phyloP scores from a whole-genome alignment of 257 asterid genomes.

The Hygrophila difformis region DNA sequence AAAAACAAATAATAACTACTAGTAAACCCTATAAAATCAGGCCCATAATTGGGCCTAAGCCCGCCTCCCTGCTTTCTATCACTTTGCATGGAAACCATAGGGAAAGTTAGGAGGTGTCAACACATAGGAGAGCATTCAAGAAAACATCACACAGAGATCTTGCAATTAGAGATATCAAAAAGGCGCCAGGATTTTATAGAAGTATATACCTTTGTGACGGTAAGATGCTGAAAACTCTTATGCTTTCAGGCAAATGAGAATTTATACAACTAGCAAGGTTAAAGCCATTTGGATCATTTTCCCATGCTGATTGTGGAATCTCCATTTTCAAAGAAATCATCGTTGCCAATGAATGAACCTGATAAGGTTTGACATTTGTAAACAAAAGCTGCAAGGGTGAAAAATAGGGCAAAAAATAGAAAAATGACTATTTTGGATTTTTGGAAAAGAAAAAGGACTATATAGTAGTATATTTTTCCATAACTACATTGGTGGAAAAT shows the following conservation, averaged over 20 bases:
- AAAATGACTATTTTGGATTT: no score
- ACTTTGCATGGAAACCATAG: no score
- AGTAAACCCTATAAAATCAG: no score
- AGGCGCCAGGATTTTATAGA: background rate
- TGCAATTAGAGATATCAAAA: background rate
- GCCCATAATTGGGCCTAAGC: no score
- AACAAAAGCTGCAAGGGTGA: no score
- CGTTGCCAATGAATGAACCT: slow-evolving; percentile 92
- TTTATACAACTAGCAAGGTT: slow-evolving; percentile 57
- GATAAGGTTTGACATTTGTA: no score
- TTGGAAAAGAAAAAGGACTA: no score
- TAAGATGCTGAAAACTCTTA: slow-evolving; percentile 82
- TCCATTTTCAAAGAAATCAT: slow-evolving; percentile 88
- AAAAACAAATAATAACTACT: no score
- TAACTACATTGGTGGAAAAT: slow-evolving; percentile 9
- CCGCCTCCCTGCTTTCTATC: no score
- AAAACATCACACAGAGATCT: background rate
- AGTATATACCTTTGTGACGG: slow-evolving; percentile 73
- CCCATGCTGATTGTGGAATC: slow-evolving; percentile 87
- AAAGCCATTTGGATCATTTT: slow-evolving; percentile 79
- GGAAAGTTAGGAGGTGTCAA: no score
- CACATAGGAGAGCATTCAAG: no score
- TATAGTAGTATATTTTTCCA: background rate
- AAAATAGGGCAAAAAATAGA: no score
- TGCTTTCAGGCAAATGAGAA: slow-evolving; percentile 59